phyloP scores from a whole-genome alignment of 2,329 filamentous ascomycete genomes.

The Simplicillium sp. region DNA sequence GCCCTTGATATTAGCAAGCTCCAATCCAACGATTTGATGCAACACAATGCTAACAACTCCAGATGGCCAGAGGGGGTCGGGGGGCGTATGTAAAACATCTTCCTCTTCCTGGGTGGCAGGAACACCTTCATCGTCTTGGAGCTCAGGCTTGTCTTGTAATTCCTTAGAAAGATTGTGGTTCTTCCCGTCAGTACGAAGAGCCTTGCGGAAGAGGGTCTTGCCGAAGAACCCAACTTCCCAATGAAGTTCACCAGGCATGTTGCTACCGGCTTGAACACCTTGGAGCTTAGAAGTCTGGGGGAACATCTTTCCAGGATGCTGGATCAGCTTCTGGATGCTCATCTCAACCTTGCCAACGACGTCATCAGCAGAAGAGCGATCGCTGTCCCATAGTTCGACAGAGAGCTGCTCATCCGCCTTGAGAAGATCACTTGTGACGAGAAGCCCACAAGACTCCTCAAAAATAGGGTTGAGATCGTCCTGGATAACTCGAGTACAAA shows the following conservation, averaged over 20 bases:
- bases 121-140: conserved; percentile 73
- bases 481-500: conserved; percentile 91
- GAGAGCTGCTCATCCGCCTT: conserved; percentile 90
- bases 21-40: conserved; percentile 91
- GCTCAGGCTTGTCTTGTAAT: conserved; percentile 62
- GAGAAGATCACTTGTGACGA: conserved; percentile 83
- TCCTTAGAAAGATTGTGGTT: conserved; percentile 66
- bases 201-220: conserved; percentile 79
- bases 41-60: conserved; percentile 79
- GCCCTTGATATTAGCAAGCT: conserved; percentile 84
- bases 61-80: conserved; percentile 92
- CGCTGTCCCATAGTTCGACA: conserved; percentile 93
- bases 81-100: conserved; percentile 79
- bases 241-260: conserved; percentile 87
- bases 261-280: conserved; percentile 73
- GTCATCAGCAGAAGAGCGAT: conserved; percentile 85
- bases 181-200: conserved; percentile 78
- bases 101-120: conserved; percentile 66
- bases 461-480: conserved; percentile 91
- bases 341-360: conserved; percentile 92
- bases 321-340: conserved; percentile 89
- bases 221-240: conserved; percentile 96
- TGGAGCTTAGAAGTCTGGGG: conserved; percentile 75
- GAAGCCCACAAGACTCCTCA: conserved; percentile 74
- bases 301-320: conserved; percentile 86